Base-by-base conservation (phyloP, 139 green algal species). In the Micractinium conductrix region DNA sequence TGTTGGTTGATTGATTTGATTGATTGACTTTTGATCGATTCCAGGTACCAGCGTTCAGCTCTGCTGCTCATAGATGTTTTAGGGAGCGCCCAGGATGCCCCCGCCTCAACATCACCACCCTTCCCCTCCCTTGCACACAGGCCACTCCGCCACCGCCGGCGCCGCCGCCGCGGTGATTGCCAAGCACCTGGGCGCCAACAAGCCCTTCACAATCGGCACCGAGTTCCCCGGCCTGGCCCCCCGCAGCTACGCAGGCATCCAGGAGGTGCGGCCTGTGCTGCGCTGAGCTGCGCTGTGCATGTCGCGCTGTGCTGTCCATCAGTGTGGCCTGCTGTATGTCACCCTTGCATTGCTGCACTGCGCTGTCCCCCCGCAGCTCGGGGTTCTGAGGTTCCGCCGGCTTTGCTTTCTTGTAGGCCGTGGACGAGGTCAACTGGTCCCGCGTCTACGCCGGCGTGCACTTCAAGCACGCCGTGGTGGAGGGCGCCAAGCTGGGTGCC, bases 171-270 rank as follows among this genome's bases (percentile, higher is more conserved):
- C 35, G 9, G 38, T 85, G 17, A 45, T 89, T 37, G 44, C 71
- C 35, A 14, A 55, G 40, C 81, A 60, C 55, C 16, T 88, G 42
- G 53, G 76, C 55, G 45, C 71, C 48, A 53, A 70, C 45, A 35
- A 80, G 19, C 16, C 76, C 12, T 84, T 89, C 81, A 79, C 44
- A 24, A 48, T 75, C 14, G 40, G 26, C 58, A 80, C 78, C 1
- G 60, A 79, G 33, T 69, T 71, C 67, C 80, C 80, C 69, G 75
- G 74, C 24, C 69, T 84, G 26, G 45, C 62, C 0, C 2, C 62
- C 8, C 86, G 86, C 76, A 75, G 33, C 78, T 90, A 86, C 81
- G 48, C 60, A 55, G 69, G 24, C 81, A 63, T 89, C 48, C 17
- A 42, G 19, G n/a, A 63, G 55, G 55, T 74, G 30, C 48, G 48